Percentiles rank a stretch among this genome's conserved stretches.
phyloP scores from a whole-genome alignment of 2,329 filamentous ascomycete species.

The Fusarium nurragi region DNA sequence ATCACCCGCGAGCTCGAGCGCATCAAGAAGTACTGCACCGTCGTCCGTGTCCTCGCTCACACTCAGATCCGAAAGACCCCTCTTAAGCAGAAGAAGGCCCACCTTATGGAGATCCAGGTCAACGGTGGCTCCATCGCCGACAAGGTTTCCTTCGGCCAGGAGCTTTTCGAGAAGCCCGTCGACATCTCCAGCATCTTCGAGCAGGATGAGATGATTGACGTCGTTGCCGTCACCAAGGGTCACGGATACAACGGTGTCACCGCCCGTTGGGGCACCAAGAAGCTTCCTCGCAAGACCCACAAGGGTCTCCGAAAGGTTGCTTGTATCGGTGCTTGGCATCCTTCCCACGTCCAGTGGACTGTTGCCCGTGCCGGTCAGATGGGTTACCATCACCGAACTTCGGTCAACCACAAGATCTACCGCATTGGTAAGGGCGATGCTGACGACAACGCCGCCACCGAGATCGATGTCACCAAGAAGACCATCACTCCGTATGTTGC shows the following conservation, averaged over 20 bases:
- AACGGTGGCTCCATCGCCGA: slow-evolving; percentile 96
- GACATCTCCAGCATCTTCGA: slow-evolving; percentile 95
- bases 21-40: slow-evolving; percentile 99
- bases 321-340: slow-evolving; percentile 99
- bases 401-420: slow-evolving; percentile 99
- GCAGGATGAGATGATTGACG: slow-evolving; percentile 99
- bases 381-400: slow-evolving; percentile 99
- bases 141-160: slow-evolving; percentile 96
- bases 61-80: slow-evolving; percentile 99
- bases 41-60: slow-evolving; percentile 98
- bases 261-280: slow-evolving; percentile 99
- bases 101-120: slow-evolving; percentile 99
- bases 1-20: slow-evolving; percentile 98
- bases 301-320: slow-evolving; percentile 99
- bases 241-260: slow-evolving; percentile 99
- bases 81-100: slow-evolving; percentile 99
- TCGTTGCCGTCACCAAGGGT: slow-evolving; percentile 99
- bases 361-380: slow-evolving; percentile 99
- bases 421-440: slow-evolving; percentile 93
- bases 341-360: slow-evolving; percentile 99
- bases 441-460: slow-evolving; percentile 92
- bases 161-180: slow-evolving; percentile 99
- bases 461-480: slow-evolving; percentile 99
- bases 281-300: slow-evolving; percentile 99
- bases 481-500: slow-evolving; percentile 95